A percentile compares a stretch with the other conserved stretches of the same genome.
phyloP scores from a whole-genome alignment of 305 asterid species.

The Striga hermonthica region DNA sequence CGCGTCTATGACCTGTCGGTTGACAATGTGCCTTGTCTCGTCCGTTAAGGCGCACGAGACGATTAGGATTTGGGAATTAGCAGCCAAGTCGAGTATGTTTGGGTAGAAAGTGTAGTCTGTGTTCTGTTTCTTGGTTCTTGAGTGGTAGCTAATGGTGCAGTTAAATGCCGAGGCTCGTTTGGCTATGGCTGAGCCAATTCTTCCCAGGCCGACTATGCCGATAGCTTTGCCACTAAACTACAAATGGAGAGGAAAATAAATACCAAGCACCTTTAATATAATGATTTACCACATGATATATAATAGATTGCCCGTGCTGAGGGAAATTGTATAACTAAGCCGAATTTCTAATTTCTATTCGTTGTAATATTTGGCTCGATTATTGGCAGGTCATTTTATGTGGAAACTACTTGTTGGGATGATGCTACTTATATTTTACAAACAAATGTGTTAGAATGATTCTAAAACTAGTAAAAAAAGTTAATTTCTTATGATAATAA shows the following conservation, averaged over 20 bases:
- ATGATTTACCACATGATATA: too few species aligned
- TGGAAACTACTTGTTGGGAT: too few species aligned
- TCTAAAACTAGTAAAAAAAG: too few species aligned
- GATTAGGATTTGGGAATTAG: slow-evolving; percentile 50
- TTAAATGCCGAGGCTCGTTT: slow-evolving; percentile 73
- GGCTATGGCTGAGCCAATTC: slow-evolving; percentile 87
- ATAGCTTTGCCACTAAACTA: slow-evolving; percentile 83
- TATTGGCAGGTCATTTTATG: too few species aligned
- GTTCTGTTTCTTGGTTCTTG: slow-evolving; percentile 56
- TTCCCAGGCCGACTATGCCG: slow-evolving; percentile 78
- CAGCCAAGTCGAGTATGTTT: slow-evolving; percentile 51
- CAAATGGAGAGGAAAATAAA: slow-evolving; percentile 14
- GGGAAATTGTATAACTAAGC: too few species aligned
- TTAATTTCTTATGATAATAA: too few species aligned
- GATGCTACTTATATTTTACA: too few species aligned
- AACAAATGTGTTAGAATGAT: too few species aligned
- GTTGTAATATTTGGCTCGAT: too few species aligned
- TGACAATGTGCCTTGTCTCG: slow-evolving; percentile 59
- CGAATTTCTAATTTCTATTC: too few species aligned
- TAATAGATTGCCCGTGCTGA: too few species aligned
- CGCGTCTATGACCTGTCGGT: slow-evolving; percentile 56
- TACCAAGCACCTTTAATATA: too few species aligned
- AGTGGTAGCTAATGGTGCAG: slow-evolving; percentile 65
- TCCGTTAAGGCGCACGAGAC: slow-evolving; percentile 62
- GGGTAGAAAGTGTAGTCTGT: slow-evolving; percentile 54